Evolutionary conservation across 1,284 basidiomycete species (phyloP), one percentile per base, ranked within the genome.

Genomic region (Trichosporon ovoides): DNA sequence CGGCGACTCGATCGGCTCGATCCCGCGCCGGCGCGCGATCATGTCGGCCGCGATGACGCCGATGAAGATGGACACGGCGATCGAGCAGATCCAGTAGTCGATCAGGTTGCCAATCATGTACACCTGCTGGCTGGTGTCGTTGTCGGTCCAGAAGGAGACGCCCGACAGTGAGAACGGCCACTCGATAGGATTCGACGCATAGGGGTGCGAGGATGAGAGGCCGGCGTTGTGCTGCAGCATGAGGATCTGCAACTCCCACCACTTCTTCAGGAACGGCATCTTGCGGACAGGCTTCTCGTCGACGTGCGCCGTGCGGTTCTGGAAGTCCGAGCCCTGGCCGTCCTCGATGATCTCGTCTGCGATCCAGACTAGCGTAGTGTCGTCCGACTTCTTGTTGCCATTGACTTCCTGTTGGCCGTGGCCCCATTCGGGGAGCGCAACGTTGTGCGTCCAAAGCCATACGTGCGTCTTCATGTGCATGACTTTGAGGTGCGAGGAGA

Each of bases 211-310:
- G 18, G 91, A 87, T 20, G 92, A 97, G 57, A 99, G 81, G 16
- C 92, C 94, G 12, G 93, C 91, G 71, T 99, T 99, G 80, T 98
- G 95, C 74, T 96, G 91, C 62, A 98, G 80, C 96, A 98, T 98
- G 58, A 94, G 81, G 46, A 94, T 76, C 72, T 99, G 96, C 38
- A 98, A 81, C 76, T 99, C 95, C 48, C 82, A 83, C 72, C 92
- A 98, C 79, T 99, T 98, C 75, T 84, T 87, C 82, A 98, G 87
- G 78, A 99, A 99, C 74, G 85, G 88, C 81, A 93, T 84, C 58
- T 81, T 81, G 78, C 88, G 90, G 40, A 89, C 86, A 59, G 84
- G 80, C 74, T 90, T 91, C 9, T 81, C 77, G 16, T 81, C 75
- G 13, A 79, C 71, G 11, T 81, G 77, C 22, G 75, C 80, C 5